Base-by-base conservation (phyloP, 2,329 filamentous ascomycete genomes). In the Colletotrichum limetticola region DNA sequence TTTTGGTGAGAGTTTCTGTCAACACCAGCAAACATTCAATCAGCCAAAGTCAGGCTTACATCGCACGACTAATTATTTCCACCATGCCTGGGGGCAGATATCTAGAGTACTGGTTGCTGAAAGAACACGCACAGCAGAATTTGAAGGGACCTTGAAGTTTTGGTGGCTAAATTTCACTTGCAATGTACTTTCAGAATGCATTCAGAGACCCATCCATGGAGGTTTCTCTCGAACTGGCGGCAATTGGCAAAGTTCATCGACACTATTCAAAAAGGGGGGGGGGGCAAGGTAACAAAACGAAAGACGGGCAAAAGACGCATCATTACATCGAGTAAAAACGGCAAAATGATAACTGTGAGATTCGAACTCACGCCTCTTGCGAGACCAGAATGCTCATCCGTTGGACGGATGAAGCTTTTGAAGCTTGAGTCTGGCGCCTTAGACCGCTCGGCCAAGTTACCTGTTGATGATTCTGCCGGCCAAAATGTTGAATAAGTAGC, bases 301-400 rank as follows among this genome's bases (percentile, higher is more conserved):
- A 3, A n/a, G 42, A 11, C 5, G 12, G 8, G 16, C 9, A 16
- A 62, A 19, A 9, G 11, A 4, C 0, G 9, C 14, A 24, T 6
- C 6, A 5, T 5, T 12, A 5, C 3, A 16, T 16, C 1, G 1
- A 5, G 19, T 2, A 32, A 46, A 56, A 6, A 1, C 5, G 37
- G 5, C 19, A 22, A 52, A 2, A 5, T 72, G 70, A 72, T 42
- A 72, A 72, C 70, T 72, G 70, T 70, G 70, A 72, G 70, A 72
- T 72, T 72, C 70, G 70, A 72, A 72, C 70, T 72, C 70, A 72
- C 70, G 70, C 70, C 60, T 72, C 70, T 72, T 72, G 24, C 70
- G 70, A 72, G 60, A 72, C 70, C 70, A 72, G 70, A 72, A 72
- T 65, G 3, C 69, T 26, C 61, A 52, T 16, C 56, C 70, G 58